Base-by-base conservation (phyloP, 495 filamentous ascomycete genomes). In the Haplographium delicatum region DNA sequence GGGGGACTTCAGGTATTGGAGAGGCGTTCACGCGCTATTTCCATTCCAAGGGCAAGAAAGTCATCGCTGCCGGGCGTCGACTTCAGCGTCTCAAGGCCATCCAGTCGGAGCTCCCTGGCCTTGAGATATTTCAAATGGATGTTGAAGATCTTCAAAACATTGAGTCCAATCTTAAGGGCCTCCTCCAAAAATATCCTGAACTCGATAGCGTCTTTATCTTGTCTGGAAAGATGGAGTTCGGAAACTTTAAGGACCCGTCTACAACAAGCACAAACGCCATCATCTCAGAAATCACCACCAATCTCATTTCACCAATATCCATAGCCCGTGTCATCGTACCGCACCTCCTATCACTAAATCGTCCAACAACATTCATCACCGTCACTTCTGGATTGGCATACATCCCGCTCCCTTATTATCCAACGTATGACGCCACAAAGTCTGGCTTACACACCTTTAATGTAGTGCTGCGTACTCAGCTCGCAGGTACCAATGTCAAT, bases 401-500 rank as follows among this genome's bases (percentile, higher is more conserved):
- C 45, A 26, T 68, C 15, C 68, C 67, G 3, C 23, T 65, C 1
- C 49, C 53, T 20, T 51, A 65, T 16, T 70, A 64, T 44, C 68
- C 67, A 10, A 43, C 96, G 55, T 96, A 96, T 78, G 96, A 91
- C 66, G 88, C 91, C 2, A 91, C 86, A 43, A 98, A 98, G 72
- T 89, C 93, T 10, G 93, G 93, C 5, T 82, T 96, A 26, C 82
- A 86, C 38, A 82, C 75, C 45, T 96, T 96, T 70, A 91, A 89
- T 0, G 89, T 95, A 30, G 75, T 86, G 11, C 67, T 98, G 57
- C 74, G 93, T 54, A 86, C 83, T 71, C 91, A 98, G 73, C 75
- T 96, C 20, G 81, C 95, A 50, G 77, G 83, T 9, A 86, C 86
- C 3, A 75, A 67, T 20, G 30, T 69, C 24, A 60, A 48, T n/a